Percentiles rank a stretch among this genome's conserved stretches.
Evolutionary conservation across 495 filamentous ascomycete genomes (phyloP).

Genomic region (Xylaria curta): DNA sequence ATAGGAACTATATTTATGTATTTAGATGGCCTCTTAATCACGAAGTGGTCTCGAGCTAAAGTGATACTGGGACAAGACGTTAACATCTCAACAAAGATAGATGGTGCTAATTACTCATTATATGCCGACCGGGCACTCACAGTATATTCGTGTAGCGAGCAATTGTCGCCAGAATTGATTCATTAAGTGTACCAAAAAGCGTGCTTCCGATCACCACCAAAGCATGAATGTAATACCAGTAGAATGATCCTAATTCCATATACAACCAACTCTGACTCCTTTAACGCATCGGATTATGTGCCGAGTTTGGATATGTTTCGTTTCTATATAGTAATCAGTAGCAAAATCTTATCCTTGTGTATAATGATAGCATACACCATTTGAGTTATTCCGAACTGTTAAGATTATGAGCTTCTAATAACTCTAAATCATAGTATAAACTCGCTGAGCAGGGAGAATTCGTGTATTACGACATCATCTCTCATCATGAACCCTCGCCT

Average conservation of each 20-base stretch:
- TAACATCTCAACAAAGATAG: background rate
- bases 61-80: background rate
- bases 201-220: background rate
- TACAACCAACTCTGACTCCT: background rate
- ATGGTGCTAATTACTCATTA: background rate
- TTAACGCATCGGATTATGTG: conserved; percentile 7
- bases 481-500: conserved; percentile 6
- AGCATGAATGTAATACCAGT: background rate
- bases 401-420: background rate
- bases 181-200: background rate
- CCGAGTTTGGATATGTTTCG: conserved; percentile 7
- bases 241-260: background rate
- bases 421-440: background rate
- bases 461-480: background rate
- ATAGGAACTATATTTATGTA: background rate
- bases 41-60: background rate
- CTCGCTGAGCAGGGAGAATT: background rate
- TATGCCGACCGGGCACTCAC: background rate
- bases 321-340: conserved; percentile 1
- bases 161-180: background rate
- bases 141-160: background rate
- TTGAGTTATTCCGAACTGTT: background rate
- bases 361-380: background rate
- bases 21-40: background rate
- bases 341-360: background rate